Evolutionary conservation across 2,329 filamentous ascomycete genomes (phyloP).

Genomic region (Phialophora expanda): DNA sequence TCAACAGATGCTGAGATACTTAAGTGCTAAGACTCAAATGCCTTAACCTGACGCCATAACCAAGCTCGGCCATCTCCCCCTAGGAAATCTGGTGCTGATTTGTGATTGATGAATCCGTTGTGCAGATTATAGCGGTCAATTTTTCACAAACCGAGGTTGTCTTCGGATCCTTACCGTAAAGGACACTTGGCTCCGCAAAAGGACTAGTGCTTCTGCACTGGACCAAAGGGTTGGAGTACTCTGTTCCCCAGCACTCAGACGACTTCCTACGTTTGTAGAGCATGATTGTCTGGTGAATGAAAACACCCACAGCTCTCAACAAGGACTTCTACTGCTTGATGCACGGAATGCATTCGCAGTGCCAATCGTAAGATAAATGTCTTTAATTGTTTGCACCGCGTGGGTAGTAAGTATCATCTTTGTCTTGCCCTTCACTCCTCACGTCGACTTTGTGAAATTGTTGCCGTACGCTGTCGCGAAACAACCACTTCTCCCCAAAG

Average conservation of each 20-base stretch:
- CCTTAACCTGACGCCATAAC: constrained; percentile 1
- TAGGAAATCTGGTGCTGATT: not conserved
- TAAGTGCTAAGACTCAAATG: not conserved
- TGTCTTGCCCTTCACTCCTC: not conserved
- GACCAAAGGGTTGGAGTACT: too few species aligned
- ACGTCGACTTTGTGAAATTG: not conserved
- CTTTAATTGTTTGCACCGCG: not conserved
- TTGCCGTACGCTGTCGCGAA: not conserved
- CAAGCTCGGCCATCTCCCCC: not conserved
- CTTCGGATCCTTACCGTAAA: too few species aligned
- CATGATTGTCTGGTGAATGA: too few species aligned
- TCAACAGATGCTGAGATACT: not conserved
- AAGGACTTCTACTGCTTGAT: not conserved
- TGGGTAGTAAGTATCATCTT: not conserved
- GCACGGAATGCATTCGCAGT: not conserved
- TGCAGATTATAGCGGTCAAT: not conserved
- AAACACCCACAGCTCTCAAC: not conserved
- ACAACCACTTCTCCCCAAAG: not conserved
- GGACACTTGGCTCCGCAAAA: not conserved
- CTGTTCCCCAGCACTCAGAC: too few species aligned
- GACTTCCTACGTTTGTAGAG: too few species aligned
- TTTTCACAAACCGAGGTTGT: not conserved
- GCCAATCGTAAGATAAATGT: not conserved
- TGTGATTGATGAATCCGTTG: not conserved
- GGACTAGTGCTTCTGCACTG: not conserved